Evolutionary conservation across 805 yeast species (phyloP).

Genomic region (Sungouiella thailandica): DNA sequence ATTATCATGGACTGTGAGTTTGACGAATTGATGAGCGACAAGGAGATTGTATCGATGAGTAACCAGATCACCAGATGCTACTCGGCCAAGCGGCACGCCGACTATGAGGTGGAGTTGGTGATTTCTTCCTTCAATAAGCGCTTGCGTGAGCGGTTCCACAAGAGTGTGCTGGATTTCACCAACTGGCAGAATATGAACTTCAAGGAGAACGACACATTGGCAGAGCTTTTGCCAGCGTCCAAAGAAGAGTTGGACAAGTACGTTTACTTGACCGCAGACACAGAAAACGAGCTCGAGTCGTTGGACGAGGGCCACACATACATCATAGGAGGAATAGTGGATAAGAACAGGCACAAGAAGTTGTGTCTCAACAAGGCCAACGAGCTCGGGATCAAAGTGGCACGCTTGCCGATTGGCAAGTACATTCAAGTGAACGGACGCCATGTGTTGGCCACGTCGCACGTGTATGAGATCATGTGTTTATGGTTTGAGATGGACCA

Average conservation of each 20-base stretch:
- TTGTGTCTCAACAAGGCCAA: constrained; percentile 81
- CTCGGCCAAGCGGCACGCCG: constrained; percentile 65
- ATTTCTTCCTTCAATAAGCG: constrained; percentile 64
- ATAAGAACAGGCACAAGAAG: constrained; percentile 82
- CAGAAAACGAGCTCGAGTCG: constrained; percentile 60
- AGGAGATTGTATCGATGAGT: constrained; percentile 63
- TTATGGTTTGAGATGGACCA: constrained; percentile 64
- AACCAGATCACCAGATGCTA: constrained; percentile 80
- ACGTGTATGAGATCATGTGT: constrained; percentile 84
- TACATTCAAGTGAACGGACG: constrained; percentile 80
- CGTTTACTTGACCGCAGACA: constrained; percentile 82
- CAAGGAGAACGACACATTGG: constrained; percentile 28
- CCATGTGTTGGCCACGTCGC: constrained; percentile 87
- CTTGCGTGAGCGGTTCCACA: constrained; percentile 65
- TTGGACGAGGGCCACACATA: constrained; percentile 71
- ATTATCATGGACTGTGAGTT: constrained; percentile 85
- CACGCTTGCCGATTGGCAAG: constrained; percentile 81
- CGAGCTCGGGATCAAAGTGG: constrained; percentile 63
- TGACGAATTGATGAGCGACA: constrained; percentile 82
- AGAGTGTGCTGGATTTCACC: constrained; percentile 49
- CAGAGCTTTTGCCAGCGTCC: constrained; percentile 22
- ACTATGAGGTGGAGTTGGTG: constrained; percentile 50
- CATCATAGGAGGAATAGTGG: constrained; percentile 93
- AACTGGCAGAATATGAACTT: constrained; percentile 68
- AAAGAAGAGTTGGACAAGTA: constrained; percentile 34